phyloP scores from a whole-genome alignment of 495 filamentous ascomycete species.

The Daldinia concentrica region DNA sequence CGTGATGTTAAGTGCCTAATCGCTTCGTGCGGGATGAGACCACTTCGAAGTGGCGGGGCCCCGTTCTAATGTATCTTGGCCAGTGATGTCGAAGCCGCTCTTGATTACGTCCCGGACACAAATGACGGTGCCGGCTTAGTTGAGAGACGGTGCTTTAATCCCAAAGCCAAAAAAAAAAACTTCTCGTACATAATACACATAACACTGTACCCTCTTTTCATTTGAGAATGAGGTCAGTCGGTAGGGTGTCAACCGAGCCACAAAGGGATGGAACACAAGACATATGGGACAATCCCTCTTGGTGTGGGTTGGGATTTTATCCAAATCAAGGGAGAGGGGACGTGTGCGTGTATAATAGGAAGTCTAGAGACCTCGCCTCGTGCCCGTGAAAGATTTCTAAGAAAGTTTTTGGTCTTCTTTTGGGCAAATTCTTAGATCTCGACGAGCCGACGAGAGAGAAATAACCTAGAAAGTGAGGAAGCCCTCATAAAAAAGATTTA shows the following conservation, averaged over 20 bases:
- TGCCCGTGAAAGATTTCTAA: conserved; percentile 31
- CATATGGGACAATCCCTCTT: conserved; percentile 11
- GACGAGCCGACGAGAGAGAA: conserved; percentile 24
- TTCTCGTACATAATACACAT: conserved; percentile 31
- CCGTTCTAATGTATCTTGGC: conserved; percentile 27
- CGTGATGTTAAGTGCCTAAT: conserved; percentile 34
- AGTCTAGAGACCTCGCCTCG: conserved; percentile 31
- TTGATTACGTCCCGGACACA: conserved; percentile 36
- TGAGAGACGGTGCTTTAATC: conserved; percentile 28
- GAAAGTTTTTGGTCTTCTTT: conserved; percentile 31
- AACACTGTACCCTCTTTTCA: conserved; percentile 36
- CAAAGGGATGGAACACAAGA: conserved; percentile 36
- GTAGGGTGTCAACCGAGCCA: conserved; percentile 42
- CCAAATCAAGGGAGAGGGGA: conserved; percentile 10
- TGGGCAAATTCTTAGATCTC: conserved; percentile 27
- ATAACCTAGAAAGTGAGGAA: conserved; percentile 5
- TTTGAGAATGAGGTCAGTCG: conserved; percentile 27
- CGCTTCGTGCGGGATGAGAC: conserved; percentile 40
- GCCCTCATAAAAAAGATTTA: conserved; percentile 21
- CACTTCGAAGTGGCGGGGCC: conserved; percentile 37
- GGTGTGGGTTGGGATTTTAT: conserved; percentile 20
- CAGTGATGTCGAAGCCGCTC: conserved; percentile 26
- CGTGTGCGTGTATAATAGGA: conserved; percentile 43
- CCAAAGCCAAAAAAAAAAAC: conserved; percentile 22
- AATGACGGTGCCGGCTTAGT: conserved; percentile 30